Conservation (phyloP, 768 basidiomycete genomes). For the Tulasnella sp. region DNA sequence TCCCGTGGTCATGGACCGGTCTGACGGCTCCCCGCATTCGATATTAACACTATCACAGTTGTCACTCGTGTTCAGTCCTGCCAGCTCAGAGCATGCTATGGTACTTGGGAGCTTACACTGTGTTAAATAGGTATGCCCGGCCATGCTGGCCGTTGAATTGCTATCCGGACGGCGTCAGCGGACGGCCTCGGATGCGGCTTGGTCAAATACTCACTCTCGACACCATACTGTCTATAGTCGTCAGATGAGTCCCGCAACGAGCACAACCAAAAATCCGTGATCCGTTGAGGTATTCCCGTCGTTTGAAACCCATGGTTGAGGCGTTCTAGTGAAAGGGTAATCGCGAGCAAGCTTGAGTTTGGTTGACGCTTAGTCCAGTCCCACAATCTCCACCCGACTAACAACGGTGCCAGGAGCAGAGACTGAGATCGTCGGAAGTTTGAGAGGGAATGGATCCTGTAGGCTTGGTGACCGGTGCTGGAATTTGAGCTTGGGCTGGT, state of each 20-base stretch:
- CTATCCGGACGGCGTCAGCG: conserved; percentile 49
- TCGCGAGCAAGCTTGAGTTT: background rate
- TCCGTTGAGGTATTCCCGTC: conserved; percentile 82
- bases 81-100: background rate
- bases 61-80: conserved; percentile 8
- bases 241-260: conserved; percentile 84
- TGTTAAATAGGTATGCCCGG: conserved; percentile 90
- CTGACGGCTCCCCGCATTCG: conserved; percentile 83
- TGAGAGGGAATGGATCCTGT: background rate
- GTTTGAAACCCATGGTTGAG: conserved; percentile 81
- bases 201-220: conserved; percentile 64
- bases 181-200: background rate
- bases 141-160: conserved; percentile 98
- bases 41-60: conserved; percentile 76
- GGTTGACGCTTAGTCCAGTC: background rate
- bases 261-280: conserved; percentile 88
- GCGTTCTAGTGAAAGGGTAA: conserved; percentile 5
- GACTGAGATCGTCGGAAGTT: background rate
- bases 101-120: conserved; percentile 66
- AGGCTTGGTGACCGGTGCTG: background rate
- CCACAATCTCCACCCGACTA: background rate
- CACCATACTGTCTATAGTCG: conserved; percentile 90
- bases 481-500: conserved; percentile 25
- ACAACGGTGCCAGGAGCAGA: background rate
- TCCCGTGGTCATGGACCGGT: conserved; percentile 96